A percentile compares a stretch with the other conserved stretches of the same genome.
phyloP scores from a whole-genome alignment of 352 stramenopile species.

The Phytophthora hibernalis region DNA sequence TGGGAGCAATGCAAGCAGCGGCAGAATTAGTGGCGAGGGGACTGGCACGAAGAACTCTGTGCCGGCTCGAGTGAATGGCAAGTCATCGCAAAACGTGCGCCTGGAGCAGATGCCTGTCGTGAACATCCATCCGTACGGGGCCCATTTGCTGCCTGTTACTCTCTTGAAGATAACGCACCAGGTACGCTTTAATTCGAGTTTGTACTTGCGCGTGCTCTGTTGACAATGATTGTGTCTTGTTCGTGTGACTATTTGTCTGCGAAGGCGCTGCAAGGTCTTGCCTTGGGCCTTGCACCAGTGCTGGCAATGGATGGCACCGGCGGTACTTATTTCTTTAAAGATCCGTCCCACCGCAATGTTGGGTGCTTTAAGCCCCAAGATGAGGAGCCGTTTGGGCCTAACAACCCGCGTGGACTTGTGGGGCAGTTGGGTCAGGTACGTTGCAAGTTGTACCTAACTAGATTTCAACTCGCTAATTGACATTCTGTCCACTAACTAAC shows the following conservation, averaged over 20 bases:
- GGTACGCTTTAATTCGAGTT: constrained; percentile 28
- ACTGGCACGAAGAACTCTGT: constrained; percentile 18
- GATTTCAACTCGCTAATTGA: neutral
- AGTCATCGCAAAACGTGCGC: constrained; percentile 42
- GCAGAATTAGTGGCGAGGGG: constrained; percentile 18
- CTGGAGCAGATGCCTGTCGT: constrained; percentile 68
- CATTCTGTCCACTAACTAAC: neutral
- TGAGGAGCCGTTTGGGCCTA: constrained; percentile 98
- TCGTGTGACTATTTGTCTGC: constrained; percentile 1
- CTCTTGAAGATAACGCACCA: constrained; percentile 89
- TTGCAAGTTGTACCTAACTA: neutral
- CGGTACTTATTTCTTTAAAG: constrained; percentile 98
- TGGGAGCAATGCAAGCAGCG: constrained; percentile 19
- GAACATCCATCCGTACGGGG: constrained; percentile 83
- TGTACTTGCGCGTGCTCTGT: neutral
- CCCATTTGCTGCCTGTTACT: constrained; percentile 72
- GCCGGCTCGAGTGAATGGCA: constrained; percentile 23
- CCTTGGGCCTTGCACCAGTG: constrained; percentile 91
- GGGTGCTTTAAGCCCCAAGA: constrained; percentile 99
- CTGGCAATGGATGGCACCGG: constrained; percentile 96
- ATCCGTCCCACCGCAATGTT: constrained; percentile 93
- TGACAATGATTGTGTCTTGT: constrained; percentile 1
- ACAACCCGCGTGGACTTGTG: constrained; percentile 96
- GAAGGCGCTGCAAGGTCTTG: constrained; percentile 90
- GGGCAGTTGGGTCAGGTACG: constrained; percentile 72